phyloP scores from a whole-genome alignment of 1,284 basidiomycete genomes.

The Leccinum colubrinum region DNA sequence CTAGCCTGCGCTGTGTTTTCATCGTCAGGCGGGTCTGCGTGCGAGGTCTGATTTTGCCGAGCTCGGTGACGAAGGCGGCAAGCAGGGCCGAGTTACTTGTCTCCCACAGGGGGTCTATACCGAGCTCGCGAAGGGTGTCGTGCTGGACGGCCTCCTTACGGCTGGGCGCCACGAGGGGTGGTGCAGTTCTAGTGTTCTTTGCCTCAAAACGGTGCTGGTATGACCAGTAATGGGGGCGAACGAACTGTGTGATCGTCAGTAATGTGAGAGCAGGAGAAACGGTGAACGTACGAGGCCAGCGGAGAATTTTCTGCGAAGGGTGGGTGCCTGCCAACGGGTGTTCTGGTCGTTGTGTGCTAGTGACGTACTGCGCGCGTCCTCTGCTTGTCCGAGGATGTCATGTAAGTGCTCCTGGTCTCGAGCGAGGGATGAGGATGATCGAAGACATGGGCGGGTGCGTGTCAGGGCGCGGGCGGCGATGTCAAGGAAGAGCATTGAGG shows the following conservation, averaged over 20 bases:
- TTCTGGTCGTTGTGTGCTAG: constrained; percentile 2
- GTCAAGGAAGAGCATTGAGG: constrained; percentile 9
- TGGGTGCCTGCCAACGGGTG: constrained; percentile 22
- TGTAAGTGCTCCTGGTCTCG: constrained; percentile 24
- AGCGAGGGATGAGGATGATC: constrained; percentile 19
- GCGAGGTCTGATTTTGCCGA: constrained; percentile 84
- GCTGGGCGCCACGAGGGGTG: constrained; percentile 49
- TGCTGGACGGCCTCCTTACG: constrained; percentile 44
- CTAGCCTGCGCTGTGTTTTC: constrained; percentile 78
- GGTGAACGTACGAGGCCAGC: constrained; percentile 18
- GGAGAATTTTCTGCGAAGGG: constrained; percentile 27
- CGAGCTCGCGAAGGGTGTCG: constrained; percentile 72
- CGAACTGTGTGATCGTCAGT: constrained; percentile 34
- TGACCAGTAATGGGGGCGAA: constrained; percentile 46
- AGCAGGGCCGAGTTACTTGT: constrained; percentile 69
- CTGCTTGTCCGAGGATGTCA: constrained; percentile 23
- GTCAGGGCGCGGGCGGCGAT: constrained; percentile 11
- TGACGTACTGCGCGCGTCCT: constrained; percentile 17
- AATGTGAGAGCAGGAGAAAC: not conserved
- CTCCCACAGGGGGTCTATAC: constrained; percentile 68
- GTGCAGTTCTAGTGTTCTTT: constrained; percentile 22
- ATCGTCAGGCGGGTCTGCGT: constrained; percentile 76
- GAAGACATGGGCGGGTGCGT: constrained; percentile 4
- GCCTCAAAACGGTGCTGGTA: constrained; percentile 38
- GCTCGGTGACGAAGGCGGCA: constrained; percentile 68